phyloP scores from a whole-genome alignment of 2,329 filamentous ascomycete genomes.

The Daldinia eschscholtzii region DNA sequence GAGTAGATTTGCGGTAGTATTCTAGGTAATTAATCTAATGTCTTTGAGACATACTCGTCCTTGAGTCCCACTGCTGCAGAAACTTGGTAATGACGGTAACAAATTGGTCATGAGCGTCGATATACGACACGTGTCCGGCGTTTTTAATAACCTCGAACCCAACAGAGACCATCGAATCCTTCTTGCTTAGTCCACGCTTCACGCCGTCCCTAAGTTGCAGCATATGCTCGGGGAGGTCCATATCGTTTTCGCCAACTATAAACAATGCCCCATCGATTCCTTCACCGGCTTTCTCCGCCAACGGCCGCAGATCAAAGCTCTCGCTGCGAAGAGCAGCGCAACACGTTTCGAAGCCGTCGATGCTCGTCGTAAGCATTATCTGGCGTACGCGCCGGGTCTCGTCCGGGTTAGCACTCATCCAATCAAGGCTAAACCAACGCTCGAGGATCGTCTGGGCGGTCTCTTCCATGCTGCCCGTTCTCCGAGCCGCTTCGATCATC shows the following conservation, averaged over 20 bases:
- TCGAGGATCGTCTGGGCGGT: constrained; percentile 54
- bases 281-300: constrained; percentile 52
- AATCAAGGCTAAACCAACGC: constrained; percentile 58
- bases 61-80: too few relatives aligned
- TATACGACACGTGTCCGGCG: constrained; percentile 1
- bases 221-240: background rate
- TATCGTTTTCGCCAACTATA: constrained; percentile 1
- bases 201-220: background rate
- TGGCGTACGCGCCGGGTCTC: constrained; percentile 55
- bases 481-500: background rate
- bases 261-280: constrained; percentile 55
- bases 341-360: constrained; percentile 59
- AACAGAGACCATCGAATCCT: background rate
- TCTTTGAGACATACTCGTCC: too few relatives aligned
- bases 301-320: constrained; percentile 57
- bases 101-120: background rate
- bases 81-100: background rate
- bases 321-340: constrained; percentile 55
- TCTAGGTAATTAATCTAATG: too few relatives aligned
- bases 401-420: constrained; percentile 53
- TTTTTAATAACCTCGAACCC: background rate
- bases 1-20: too few relatives aligned
- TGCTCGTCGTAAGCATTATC: constrained; percentile 55
- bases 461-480: constrained; percentile 42
- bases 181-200: background rate